Evolutionary conservation across 495 filamentous ascomycete species (phyloP).

Genomic region (Podospora australis): DNA sequence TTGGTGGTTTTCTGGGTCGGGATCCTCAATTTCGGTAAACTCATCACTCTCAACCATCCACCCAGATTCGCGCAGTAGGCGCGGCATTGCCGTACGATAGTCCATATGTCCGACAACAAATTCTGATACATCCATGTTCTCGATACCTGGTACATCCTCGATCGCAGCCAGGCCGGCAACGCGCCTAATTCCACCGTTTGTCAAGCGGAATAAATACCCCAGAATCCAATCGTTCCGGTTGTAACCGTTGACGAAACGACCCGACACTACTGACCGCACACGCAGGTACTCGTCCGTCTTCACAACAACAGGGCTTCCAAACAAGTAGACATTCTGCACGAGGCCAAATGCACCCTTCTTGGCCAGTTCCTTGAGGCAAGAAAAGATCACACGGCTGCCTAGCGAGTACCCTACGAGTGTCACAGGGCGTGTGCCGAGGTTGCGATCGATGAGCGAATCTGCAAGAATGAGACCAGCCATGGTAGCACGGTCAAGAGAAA

Average conservation of each 20-base stretch:
- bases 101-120: conserved; percentile 93
- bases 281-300: conserved; percentile 86
- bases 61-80: conserved; percentile 68
- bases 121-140: conserved; percentile 85
- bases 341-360: conserved; percentile 82
- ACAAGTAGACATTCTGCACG: conserved; percentile 92
- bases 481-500: conserved; percentile 84
- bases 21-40: conserved; percentile 95
- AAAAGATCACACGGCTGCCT: conserved; percentile 87
- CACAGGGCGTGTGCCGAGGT: conserved; percentile 83
- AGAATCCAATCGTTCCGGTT: conserved; percentile 96
- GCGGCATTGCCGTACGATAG: conserved; percentile 87
- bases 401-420: conserved; percentile 97
- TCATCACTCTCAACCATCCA: conserved; percentile 90
- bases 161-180: conserved; percentile 85
- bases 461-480: conserved; percentile 89
- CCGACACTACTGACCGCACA: conserved; percentile 73
- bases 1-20: conserved; percentile 87
- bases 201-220: conserved; percentile 93
- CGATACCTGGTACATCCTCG: conserved; percentile 68
- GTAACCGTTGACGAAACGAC: conserved; percentile 92
- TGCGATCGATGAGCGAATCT: conserved; percentile 86
- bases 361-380: conserved; percentile 82
- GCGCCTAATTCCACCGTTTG: conserved; percentile 82
- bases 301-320: conserved; percentile 85